Evolutionary conservation across 371 early-diverging fungal genomes (phyloP), one percentile per base, ranked within the genome.

Genomic region (Dinochytrium kinnereticum): DNA sequence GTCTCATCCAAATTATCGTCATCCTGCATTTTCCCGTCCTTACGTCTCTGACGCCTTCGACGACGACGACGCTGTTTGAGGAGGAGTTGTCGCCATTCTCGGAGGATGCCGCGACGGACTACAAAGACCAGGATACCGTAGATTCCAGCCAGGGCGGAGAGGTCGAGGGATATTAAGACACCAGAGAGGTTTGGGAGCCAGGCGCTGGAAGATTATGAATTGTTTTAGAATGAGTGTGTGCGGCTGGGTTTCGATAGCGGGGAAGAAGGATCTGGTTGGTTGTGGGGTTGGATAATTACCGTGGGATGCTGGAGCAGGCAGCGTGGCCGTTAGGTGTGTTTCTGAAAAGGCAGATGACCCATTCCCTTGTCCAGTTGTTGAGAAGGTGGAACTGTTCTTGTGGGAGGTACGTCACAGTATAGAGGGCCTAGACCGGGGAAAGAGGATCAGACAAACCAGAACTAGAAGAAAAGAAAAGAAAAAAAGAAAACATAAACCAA

Each of bases 61-160:
- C 61, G 30, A 5, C 61, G 30, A 10, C 24, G 61, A 2, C 61
- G 30, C 10, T 61, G 30, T 7, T 24, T 7, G 61, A 61, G 30
- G 7, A 55, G 24, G 10, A 61, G 61, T 15, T 34, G 61, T 26
- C 36, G 30, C 61, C 61, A 61, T 37, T 61, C 61, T 21, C 61
- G 61, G 36, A 61, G 30, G 30, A 61, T 61, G 61, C 61, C 61
- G 61, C 61, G 61, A 34, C 61, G 61, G 13, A 34, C 61, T 21
- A 34, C 34, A 36, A 34, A 61, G 3, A 61, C 61, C 15, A 61
- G 61, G 19, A 61, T 61, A 24, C 34, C 30, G 61, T 61, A 61
- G 36, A 61, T 13, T 5, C 61, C 61, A 36, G 36, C 36, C 10
- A 61, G 31, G 36, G 61, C 61, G 36, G 36, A 21, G 61, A 61